Conservation (phyloP, 2,329 filamentous ascomycete genomes). For the Pleoardoris graminearum region DNA sequence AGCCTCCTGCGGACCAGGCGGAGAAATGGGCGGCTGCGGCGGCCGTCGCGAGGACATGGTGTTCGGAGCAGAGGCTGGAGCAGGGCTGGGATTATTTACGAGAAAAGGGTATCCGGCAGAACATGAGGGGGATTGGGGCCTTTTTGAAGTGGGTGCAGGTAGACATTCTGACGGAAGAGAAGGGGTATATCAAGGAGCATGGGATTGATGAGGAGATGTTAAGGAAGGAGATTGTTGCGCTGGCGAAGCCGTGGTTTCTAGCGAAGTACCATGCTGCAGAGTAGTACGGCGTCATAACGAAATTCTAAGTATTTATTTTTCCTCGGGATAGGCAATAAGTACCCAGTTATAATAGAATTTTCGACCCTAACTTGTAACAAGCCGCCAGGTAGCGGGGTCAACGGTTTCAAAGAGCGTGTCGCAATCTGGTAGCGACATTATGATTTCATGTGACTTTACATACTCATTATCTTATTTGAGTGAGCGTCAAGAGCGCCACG, state of each 20-base stretch:
- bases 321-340: too few species aligned
- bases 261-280: neutral
- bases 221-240: conserved; percentile 25
- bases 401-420: too few species aligned
- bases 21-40: conserved; percentile 20
- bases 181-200: conserved; percentile 21
- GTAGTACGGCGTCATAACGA: too few species aligned
- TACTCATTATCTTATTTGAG: too few species aligned
- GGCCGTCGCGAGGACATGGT: conserved; percentile 23
- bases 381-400: too few species aligned
- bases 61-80: conserved; percentile 24
- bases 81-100: conserved; percentile 32
- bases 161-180: conserved; percentile 31
- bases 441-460: too few species aligned
- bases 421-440: too few species aligned
- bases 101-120: conserved; percentile 17
- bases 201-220: conserved; percentile 23
- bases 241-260: conserved; percentile 32
- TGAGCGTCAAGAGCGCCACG: too few species aligned
- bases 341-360: too few species aligned
- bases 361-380: too few species aligned
- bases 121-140: conserved; percentile 19
- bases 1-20: conserved; percentile 5
- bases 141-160: conserved; percentile 33
- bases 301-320: too few species aligned